phyloP scores from a whole-genome alignment of 257 asterid species.

The Datura wrightii region DNA sequence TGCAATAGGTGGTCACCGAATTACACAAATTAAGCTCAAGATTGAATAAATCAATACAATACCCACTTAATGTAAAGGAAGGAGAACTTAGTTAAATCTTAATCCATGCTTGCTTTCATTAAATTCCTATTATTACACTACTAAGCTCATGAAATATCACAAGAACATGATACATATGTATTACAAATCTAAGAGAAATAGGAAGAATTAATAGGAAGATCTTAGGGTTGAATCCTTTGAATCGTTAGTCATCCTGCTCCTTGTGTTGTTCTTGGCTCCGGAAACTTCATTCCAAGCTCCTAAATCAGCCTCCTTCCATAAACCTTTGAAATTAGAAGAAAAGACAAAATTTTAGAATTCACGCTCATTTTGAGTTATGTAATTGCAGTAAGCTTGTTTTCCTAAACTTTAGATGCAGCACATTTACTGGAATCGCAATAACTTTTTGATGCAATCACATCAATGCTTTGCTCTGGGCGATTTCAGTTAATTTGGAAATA shows the following conservation, averaged over 20 bases:
- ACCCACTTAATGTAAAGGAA: not conserved
- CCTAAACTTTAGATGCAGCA: not conserved
- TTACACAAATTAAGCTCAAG: constrained; percentile 3
- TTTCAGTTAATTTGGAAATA: not conserved
- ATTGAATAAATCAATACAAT: not conserved
- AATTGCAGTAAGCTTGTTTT: not conserved
- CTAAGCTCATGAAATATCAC: not conserved
- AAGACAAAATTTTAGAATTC: not conserved
- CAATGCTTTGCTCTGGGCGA: not conserved
- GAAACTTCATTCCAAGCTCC: constrained; percentile 14
- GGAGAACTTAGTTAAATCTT: not conserved
- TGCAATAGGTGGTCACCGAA: not conserved
- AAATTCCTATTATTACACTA: not conserved
- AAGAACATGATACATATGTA: not conserved
- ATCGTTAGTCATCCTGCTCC: not conserved
- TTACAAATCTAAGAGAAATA: constrained; percentile 1
- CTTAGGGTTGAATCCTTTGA: not conserved
- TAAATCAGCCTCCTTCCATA: not conserved
- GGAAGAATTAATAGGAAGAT: not conserved
- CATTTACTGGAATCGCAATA: not conserved
- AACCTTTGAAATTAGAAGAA: not conserved
- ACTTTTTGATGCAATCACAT: not conserved
- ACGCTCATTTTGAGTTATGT: not conserved
- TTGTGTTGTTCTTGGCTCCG: not conserved
- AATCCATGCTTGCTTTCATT: not conserved